A percentile compares a stretch with the other conserved stretches of the same genome.
These are phyloP conservation scores for Xylaria venustula DNA, from an alignment of 495 filamentous ascomycete species.

Conservation along the genomic window DNA sequence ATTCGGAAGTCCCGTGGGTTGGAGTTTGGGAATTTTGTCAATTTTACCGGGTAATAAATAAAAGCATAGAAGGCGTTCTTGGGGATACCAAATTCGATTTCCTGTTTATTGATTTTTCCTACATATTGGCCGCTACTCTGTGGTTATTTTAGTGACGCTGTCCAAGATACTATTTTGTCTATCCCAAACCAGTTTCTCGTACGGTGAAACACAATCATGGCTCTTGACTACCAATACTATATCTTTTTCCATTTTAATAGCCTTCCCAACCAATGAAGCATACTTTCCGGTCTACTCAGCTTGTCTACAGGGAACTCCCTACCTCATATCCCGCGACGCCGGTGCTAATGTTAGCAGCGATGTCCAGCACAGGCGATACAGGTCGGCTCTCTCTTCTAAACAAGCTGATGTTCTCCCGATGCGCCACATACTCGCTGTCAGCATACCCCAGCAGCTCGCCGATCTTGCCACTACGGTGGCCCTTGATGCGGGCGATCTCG, in stretches of 20 bases:
- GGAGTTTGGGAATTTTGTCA: slow-evolving; percentile 8
- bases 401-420: slow-evolving; percentile 84
- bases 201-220: no score
- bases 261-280: neutral
- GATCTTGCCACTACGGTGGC: slow-evolving; percentile 78
- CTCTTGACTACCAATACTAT: no score
- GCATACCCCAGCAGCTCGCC: slow-evolving; percentile 78
- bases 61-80: slow-evolving; percentile 14
- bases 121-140: no score
- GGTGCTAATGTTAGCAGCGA: slow-evolving; percentile 23
- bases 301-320: slow-evolving; percentile 17
- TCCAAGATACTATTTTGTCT: neutral
- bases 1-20: neutral
- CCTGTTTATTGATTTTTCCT: neutral
- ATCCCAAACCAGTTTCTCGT: neutral
- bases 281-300: neutral
- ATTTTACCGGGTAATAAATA: neutral
- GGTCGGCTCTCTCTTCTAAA: slow-evolving; percentile 48
- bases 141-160: neutral
- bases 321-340: slow-evolving; percentile 29
- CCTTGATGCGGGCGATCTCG: slow-evolving; percentile 82
- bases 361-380: slow-evolving; percentile 37
- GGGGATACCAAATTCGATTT: slow-evolving; percentile 16
- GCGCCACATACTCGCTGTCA: slow-evolving; percentile 90
- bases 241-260: no score